A percentile compares a stretch with the other conserved stretches of the same genome.
Conservation (phyloP, 179 eudicot genomes). For the Sideroxylon spinosum region DNA sequence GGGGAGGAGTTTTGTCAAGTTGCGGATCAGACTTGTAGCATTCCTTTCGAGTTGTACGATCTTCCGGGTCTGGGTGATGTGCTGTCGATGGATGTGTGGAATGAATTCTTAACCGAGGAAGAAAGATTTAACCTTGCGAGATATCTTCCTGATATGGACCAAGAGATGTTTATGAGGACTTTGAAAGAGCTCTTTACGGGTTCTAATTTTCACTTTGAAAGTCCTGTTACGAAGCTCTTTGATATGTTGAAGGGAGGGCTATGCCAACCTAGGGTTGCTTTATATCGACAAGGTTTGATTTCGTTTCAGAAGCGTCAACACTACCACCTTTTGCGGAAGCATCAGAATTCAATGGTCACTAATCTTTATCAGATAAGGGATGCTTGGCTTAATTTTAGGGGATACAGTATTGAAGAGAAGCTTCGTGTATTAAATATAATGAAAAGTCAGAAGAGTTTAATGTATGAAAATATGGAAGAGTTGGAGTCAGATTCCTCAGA, state of each 20-base stretch:
- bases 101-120: conserved; percentile 78
- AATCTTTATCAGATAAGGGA: conserved; percentile 72
- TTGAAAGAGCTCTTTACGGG: conserved; percentile 87
- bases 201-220: conserved; percentile 74
- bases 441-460: conserved; percentile 74
- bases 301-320: conserved; percentile 74
- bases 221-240: conserved; percentile 59
- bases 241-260: conserved; percentile 89
- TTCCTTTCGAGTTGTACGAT: conserved; percentile 82
- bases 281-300: conserved; percentile 74
- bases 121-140: conserved; percentile 69
- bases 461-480: conserved; percentile 66
- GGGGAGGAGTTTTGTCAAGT: conserved; percentile 90
- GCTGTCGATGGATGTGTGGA: conserved; percentile 90
- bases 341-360: conserved; percentile 72
- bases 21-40: conserved; percentile 81
- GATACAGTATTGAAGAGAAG: conserved; percentile 91
- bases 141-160: conserved; percentile 95
- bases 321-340: conserved; percentile 60
- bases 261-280: conserved; percentile 90
- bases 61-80: conserved; percentile 66
- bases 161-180: conserved; percentile 68
- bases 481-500: conserved; percentile 68
- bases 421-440: conserved; percentile 69
- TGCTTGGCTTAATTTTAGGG: conserved; percentile 73